These are phyloP conservation scores for Selaginella moellendorffii DNA, from an alignment of 75 land plant genomes.

Conservation along the genomic window DNA sequence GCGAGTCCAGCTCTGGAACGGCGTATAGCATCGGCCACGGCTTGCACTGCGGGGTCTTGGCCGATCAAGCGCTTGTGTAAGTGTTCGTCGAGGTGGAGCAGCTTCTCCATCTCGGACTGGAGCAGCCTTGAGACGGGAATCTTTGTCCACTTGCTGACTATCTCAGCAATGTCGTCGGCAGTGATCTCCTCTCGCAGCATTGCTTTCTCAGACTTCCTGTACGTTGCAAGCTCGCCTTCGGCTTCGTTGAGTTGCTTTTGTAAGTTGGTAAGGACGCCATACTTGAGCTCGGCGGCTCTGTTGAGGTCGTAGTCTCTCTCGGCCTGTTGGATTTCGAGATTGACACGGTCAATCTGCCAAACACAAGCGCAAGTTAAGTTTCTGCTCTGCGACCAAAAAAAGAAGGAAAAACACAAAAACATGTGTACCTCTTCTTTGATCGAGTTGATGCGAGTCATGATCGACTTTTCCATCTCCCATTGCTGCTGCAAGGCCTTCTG, in stretches of 20 bases:
- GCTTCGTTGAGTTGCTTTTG: conserved; percentile 37
- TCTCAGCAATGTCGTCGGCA: conserved; percentile 41
- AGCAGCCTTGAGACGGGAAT: conserved; percentile 45
- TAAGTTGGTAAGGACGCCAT: conserved; percentile 30
- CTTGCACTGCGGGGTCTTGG: conserved; percentile 39
- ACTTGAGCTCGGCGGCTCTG: conserved; percentile 48
- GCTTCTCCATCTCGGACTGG: conserved; percentile 44
- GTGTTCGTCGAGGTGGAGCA: conserved; percentile 32
- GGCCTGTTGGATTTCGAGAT: conserved; percentile 37
- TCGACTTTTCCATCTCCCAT: conserved; percentile 54
- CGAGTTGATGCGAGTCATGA: conserved; percentile 53
- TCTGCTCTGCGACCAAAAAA: not conserved
- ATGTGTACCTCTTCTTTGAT: conserved; percentile 73
- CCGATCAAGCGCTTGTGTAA: conserved; percentile 45
- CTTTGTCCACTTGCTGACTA: conserved; percentile 56
- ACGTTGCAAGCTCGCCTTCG: conserved; percentile 29
- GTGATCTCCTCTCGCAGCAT: conserved; percentile 42
- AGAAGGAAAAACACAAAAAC: not conserved
- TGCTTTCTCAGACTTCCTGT: conserved; percentile 21
- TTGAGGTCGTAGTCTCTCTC: conserved; percentile 49
- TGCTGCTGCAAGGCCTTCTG: conserved; percentile 50
- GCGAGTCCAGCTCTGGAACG: conserved; percentile 43
- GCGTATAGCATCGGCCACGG: conserved; percentile 43
- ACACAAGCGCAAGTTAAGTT: not conserved
- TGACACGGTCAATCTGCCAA: conserved; percentile 34